These are phyloP conservation scores for Glebionis coronaria DNA, from an alignment of 129 eudicot species.

Conservation along the genomic window DNA sequence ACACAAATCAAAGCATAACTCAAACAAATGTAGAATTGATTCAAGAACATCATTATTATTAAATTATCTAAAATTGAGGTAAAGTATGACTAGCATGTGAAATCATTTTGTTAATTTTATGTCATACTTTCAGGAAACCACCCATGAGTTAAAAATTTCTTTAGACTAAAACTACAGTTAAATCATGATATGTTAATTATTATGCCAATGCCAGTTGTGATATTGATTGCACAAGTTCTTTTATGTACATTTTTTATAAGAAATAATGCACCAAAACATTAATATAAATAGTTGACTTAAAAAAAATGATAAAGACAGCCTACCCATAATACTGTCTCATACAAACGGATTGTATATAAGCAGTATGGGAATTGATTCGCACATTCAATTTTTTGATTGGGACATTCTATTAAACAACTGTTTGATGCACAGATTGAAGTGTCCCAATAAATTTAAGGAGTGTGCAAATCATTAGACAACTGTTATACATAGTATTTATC, in stretches of 20 bases:
- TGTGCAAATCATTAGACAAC: no score
- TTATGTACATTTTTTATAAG: background rate
- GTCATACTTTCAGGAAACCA: constrained; percentile 26
- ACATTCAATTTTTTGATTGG: no score
- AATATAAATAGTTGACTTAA: constrained; percentile 26
- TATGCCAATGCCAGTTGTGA: constrained; percentile 35
- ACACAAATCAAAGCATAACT: constrained; percentile 10
- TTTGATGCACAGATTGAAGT: no score
- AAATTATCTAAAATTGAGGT: constrained; percentile 19
- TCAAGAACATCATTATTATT: constrained; percentile 25
- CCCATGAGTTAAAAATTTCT: constrained; percentile 19
- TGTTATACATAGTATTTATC: no score
- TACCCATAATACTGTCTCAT: constrained; percentile 17
- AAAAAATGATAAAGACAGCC: constrained; percentile 33
- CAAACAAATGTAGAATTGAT: constrained; percentile 15
- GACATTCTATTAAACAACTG: no score
- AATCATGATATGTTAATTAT: constrained; percentile 25
- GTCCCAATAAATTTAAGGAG: no score
- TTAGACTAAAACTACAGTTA: background rate
- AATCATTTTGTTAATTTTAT: constrained; percentile 28
- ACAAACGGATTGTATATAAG: constrained; percentile 19
- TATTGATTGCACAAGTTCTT: constrained; percentile 22
- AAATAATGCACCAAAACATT: constrained; percentile 24
- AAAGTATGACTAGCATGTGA: constrained; percentile 19
- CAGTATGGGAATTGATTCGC: no score